Base-by-base conservation (phyloP, 75 land plant genomes). In the Pinus tabuliformis region DNA sequence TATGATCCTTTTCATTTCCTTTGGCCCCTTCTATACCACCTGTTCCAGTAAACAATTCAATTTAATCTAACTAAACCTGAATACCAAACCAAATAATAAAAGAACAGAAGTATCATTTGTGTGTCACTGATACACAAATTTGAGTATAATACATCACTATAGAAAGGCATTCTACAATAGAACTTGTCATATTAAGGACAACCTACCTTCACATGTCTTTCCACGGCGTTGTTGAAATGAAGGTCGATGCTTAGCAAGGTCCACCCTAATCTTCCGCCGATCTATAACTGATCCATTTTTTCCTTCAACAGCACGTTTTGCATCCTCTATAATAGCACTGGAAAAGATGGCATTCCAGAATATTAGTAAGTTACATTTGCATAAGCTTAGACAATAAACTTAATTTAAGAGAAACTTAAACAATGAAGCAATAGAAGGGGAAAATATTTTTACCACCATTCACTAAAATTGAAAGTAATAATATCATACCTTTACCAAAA, bases 301-400 rank as follows among this genome's bases (percentile, higher is more conserved):
- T 63, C 73, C 58, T 77, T 95, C 86, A 75, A 97, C 87, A 49
- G 98, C 91, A 73, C 88, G 92, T 18, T 80, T 68, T 64, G 96
- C 98, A 97, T 97, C 98, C 78, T 92, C 96, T 12, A 76, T 62
- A 7, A 84, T 80, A 72, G 98, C 99, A 89, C 99, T 97, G 77
- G 56, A 72, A 59, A 73, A 62, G 17, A 75, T 83, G 33, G 0
- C 62, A 60, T 49, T 49, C 52, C 52, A 49, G 52, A 9, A 49
- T 49, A 49, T 49, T 49, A 8, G 52, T 49, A 49, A 49, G 52
- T 8, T 49, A 49, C 52, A 49, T 8, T 49, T 49, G 52, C 52
- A 49, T 49, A 49, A 49, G 52, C 11, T 49, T 49, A 49, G 1
- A 8, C 52, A 49, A 8, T 8, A 8, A 49, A 8, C 52, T 8